phyloP scores from a whole-genome alignment of 2,329 filamentous ascomycete species.

The Dothistroma septosporum region DNA sequence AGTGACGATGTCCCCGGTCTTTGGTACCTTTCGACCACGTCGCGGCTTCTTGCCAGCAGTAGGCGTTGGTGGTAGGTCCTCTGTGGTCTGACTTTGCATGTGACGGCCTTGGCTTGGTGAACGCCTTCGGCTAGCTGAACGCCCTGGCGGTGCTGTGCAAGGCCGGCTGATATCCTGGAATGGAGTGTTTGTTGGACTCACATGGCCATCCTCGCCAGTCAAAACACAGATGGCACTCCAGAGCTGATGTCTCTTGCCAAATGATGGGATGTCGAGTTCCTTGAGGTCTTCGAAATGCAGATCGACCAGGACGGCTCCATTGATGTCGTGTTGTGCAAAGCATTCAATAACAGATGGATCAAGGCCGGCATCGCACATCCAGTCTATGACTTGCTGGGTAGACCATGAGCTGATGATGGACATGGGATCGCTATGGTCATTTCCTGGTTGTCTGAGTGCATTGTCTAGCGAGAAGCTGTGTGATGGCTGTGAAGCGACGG shows the following conservation, averaged over 20 bases:
- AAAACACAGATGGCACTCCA: constrained; percentile 76
- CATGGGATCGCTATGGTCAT: constrained; percentile 16
- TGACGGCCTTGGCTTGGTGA: constrained; percentile 24
- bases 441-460: constrained; percentile 14
- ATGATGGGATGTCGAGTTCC: constrained; percentile 75
- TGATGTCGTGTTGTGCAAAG: constrained; percentile 90
- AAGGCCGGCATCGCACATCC: constrained; percentile 80
- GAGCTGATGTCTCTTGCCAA: constrained; percentile 72
- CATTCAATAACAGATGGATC: constrained; percentile 73
- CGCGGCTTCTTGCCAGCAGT: constrained; percentile 34
- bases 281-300: constrained; percentile 84
- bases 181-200: constrained; percentile 44
- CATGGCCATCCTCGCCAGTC: constrained; percentile 45
- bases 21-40: constrained; percentile 38
- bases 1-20: constrained; percentile 63
- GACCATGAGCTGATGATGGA: constrained; percentile 59
- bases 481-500: constrained; percentile 18
- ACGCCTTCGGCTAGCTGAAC: constrained; percentile 22
- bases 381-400: constrained; percentile 73
- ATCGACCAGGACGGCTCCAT: constrained; percentile 79
- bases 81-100: constrained; percentile 24
- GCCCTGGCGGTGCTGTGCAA: constrained; percentile 30
- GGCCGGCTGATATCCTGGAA: constrained; percentile 48
- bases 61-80: constrained; percentile 32
- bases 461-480: constrained; percentile 31